A percentile compares a stretch with the other conserved stretches of the same genome.
phyloP scores from a whole-genome alignment of 2,329 filamentous ascomycete species.

The Colletotrichum tropicale region DNA sequence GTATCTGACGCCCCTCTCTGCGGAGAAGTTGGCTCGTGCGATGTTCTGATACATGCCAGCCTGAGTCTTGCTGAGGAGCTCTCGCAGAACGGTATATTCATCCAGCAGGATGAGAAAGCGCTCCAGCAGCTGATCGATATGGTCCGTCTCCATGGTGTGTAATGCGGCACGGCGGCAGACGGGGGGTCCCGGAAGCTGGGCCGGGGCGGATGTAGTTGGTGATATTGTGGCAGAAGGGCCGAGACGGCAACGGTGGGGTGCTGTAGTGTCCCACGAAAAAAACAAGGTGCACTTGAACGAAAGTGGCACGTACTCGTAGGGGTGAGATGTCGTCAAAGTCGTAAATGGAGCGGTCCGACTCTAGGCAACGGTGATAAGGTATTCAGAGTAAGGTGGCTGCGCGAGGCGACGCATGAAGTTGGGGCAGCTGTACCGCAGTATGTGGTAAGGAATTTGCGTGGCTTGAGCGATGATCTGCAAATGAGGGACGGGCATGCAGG shows the following conservation, averaged over 20 bases:
- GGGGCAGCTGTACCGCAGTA: background rate
- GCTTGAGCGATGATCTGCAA: slow-evolving; percentile 18
- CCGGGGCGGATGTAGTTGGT: background rate
- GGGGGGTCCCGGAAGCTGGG: background rate
- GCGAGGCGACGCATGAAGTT: slow-evolving; percentile 11
- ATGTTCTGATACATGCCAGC: slow-evolving; percentile 62
- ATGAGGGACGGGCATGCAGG: slow-evolving; percentile 6
- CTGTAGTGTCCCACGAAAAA: background rate
- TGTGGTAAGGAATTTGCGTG: slow-evolving; percentile 8
- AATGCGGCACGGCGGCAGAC: background rate
- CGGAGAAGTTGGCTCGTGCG: slow-evolving; percentile 77
- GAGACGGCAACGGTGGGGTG: background rate
- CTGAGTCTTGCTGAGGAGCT: slow-evolving; percentile 58
- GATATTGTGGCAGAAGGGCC: background rate
- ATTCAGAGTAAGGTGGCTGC: background rate
- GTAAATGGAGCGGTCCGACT: background rate
- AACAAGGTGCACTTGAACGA: background rate
- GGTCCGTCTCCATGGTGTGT: slow-evolving; percentile 24
- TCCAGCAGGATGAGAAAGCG: slow-evolving; percentile 71
- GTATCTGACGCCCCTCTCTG: slow-evolving; percentile 67
- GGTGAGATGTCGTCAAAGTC: background rate
- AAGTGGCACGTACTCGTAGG: background rate
- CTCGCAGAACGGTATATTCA: slow-evolving; percentile 66
- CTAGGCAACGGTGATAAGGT: background rate
- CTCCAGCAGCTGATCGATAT: slow-evolving; percentile 68